phyloP scores from a whole-genome alignment of 2,329 filamentous ascomycete genomes.

The Monilinia fructicola region DNA sequence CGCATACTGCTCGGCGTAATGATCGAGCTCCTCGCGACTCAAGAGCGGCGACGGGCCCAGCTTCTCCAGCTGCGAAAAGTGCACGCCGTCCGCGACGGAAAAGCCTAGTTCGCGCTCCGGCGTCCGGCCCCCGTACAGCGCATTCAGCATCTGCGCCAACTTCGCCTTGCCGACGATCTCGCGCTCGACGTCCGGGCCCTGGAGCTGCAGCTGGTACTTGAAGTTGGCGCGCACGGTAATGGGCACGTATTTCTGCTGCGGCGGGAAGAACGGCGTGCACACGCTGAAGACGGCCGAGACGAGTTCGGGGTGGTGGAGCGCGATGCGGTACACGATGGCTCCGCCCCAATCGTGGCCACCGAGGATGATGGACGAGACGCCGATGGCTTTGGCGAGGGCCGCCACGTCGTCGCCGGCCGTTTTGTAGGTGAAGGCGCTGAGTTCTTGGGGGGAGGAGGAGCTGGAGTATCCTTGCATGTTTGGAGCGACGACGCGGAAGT shows the following conservation, averaged over 20 bases:
- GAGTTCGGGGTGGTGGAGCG: constrained; percentile 70
- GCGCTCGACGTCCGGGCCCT: constrained; percentile 63
- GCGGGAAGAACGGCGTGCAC: constrained; percentile 71
- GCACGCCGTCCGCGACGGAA: constrained; percentile 58
- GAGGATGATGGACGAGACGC: constrained; percentile 64
- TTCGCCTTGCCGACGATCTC: constrained; percentile 57
- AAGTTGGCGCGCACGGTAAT: constrained; percentile 65
- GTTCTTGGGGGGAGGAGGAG: constrained; percentile 65
- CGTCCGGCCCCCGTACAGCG: constrained; percentile 66
- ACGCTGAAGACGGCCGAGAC: constrained; percentile 75
- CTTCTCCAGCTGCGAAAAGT: constrained; percentile 61
- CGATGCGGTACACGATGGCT: constrained; percentile 70
- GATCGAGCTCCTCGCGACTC: constrained; percentile 68
- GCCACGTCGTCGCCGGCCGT: constrained; percentile 72
- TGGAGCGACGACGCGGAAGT: constrained; percentile 76
- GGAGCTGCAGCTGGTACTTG: constrained; percentile 80
- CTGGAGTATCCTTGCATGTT: constrained; percentile 85
- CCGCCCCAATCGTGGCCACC: constrained; percentile 92
- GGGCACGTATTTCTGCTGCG: constrained; percentile 52
- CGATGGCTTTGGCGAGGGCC: constrained; percentile 58
- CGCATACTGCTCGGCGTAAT: constrained; percentile 72
- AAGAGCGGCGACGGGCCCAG: constrained; percentile 60
- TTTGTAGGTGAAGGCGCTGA: constrained; percentile 68
- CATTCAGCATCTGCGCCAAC: constrained; percentile 68
- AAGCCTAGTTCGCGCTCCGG: constrained; percentile 58